These are phyloP conservation scores for Coniferiporia sulphurascens DNA, from an alignment of 1,284 basidiomycete genomes.

Conservation along the genomic window DNA sequence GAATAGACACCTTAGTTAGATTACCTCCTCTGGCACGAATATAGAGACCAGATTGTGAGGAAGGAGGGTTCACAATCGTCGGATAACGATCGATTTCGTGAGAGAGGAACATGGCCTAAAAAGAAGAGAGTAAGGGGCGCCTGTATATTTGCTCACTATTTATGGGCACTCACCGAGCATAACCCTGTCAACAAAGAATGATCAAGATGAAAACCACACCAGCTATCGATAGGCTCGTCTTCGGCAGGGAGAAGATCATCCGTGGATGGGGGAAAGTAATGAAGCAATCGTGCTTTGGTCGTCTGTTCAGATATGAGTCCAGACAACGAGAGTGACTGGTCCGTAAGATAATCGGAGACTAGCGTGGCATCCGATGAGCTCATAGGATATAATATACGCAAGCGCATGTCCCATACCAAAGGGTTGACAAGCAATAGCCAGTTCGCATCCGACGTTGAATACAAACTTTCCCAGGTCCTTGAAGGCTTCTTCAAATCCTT, in stretches of 20 bases:
- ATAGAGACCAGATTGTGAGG: constrained; percentile 77
- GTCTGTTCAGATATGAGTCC: constrained; percentile 61
- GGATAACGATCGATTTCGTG: constrained; percentile 38
- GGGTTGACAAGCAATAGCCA: constrained; percentile 82
- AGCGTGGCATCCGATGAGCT: not conserved
- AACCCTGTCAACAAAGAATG: constrained; percentile 87
- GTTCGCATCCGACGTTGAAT: constrained; percentile 58
- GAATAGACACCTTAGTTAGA: constrained; percentile 79
- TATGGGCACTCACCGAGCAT: constrained; percentile 52
- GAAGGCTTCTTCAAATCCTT: constrained; percentile 82
- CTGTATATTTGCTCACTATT: constrained; percentile 24
- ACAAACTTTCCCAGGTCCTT: constrained; percentile 71
- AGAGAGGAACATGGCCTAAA: constrained; percentile 76
- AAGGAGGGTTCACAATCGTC: constrained; percentile 57
- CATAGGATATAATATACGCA: not conserved
- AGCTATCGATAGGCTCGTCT: constrained; percentile 70
- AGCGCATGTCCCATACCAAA: constrained; percentile 53
- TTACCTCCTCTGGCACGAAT: constrained; percentile 78
- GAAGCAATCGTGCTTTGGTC: constrained; percentile 81
- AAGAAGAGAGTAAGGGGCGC: constrained; percentile 35
- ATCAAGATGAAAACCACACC: constrained; percentile 81
- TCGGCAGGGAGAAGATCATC: constrained; percentile 34
- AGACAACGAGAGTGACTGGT: constrained; percentile 58
- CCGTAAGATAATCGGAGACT: constrained; percentile 61
- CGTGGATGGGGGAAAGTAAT: constrained; percentile 77